Evolutionary conservation across 2,329 filamentous ascomycete genomes (phyloP), one percentile per base, ranked within the genome.

Genomic region (Graphilbum fragrans): DNA sequence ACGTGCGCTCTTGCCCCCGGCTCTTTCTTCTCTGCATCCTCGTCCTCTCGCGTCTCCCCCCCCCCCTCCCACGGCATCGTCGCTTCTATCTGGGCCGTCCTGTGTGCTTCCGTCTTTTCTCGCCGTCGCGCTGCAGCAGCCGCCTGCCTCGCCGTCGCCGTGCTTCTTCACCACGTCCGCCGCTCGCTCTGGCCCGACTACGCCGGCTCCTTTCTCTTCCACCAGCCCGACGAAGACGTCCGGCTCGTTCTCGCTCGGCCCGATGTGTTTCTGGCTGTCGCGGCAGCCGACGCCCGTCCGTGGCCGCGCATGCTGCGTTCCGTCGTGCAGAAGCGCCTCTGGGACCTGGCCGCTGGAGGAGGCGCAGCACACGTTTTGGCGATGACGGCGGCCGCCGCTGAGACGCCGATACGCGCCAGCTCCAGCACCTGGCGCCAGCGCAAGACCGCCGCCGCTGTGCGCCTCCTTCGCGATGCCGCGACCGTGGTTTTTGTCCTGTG

Each of bases 101-200:
- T 50, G 21, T 48, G 46, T 19, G 17, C 43, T 12, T 42, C 48
- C 18, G 36, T 57, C 5, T 48, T 60, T 35, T 9, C 50, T 50
- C 9, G 44, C 51, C 35, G 54, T 55, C 27, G 49, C 53, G 44
- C 43, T 47, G 8, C 41, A 46, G 50, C 50, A 2, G 47, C 58
- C 12, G 45, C 49, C 1, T 52, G 54, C 38, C 50, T 63, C 35
- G 32, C 54, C 14, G 51, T 55, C 32, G 64, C 64, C 38, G 54
- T 61, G 16, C 44, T 65, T 12, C 34, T 58, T 21, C 58, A 66
- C 53, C 63, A 68, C 47, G 50, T 62, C 16, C 57, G 60, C 5
- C 52, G 58, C 18, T 49, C 56, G n/a, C 42, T 64, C 0, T 34
- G 41, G 11, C 59, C 57, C 7, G 53, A 47, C 49, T n/a, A n/a